These are phyloP conservation scores for Coemansia furcata DNA, from an alignment of 192 early-diverging fungal genomes.

Conservation along the genomic window DNA sequence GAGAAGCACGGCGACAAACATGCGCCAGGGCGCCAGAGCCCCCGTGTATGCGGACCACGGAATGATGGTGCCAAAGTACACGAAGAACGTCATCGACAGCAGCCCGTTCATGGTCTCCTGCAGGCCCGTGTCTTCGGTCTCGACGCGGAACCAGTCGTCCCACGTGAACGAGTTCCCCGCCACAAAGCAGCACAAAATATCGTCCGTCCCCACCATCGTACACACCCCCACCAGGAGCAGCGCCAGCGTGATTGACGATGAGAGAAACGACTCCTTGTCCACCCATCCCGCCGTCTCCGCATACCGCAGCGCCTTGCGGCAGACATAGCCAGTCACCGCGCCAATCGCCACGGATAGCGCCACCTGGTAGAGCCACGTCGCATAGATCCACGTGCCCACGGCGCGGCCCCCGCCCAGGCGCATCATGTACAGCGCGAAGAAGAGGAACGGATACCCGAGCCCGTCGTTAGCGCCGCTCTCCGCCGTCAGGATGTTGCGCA, in stretches of 20 bases:
- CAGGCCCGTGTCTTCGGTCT: slow-evolving; percentile 76
- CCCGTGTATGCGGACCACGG: slow-evolving; percentile 66
- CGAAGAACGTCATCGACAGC: slow-evolving; percentile 84
- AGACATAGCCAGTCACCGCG: slow-evolving; percentile 62
- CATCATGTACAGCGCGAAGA: slow-evolving; percentile 71
- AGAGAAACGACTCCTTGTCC: slow-evolving; percentile 84
- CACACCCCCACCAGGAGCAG: slow-evolving; percentile 68
- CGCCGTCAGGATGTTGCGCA: slow-evolving; percentile 71
- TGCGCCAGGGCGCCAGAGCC: slow-evolving; percentile 60
- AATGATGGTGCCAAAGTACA: slow-evolving; percentile 80
- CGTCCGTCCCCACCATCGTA: slow-evolving; percentile 70
- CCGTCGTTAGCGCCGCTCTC: slow-evolving; percentile 91
- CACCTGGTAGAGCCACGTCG: slow-evolving; percentile 79
- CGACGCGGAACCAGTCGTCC: slow-evolving; percentile 90
- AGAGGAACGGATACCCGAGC: slow-evolving; percentile 81
- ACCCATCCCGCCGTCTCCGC: slow-evolving; percentile 71
- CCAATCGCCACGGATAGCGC: slow-evolving; percentile 70
- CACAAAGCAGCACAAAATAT: slow-evolving; percentile 75
- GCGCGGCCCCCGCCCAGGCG: slow-evolving; percentile 57
- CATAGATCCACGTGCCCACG: slow-evolving; percentile 77
- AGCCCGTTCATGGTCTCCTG: slow-evolving; percentile 90
- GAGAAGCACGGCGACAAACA: slow-evolving; percentile 59
- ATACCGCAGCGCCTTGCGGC: slow-evolving; percentile 66
- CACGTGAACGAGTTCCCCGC: slow-evolving; percentile 80
- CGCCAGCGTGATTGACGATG: slow-evolving; percentile 76